A percentile compares a stretch with the other conserved stretches of the same genome.
These are phyloP conservation scores for Curvularia eragrostidis DNA, from an alignment of 2,329 filamentous ascomycete species.

Conservation along the genomic window DNA sequence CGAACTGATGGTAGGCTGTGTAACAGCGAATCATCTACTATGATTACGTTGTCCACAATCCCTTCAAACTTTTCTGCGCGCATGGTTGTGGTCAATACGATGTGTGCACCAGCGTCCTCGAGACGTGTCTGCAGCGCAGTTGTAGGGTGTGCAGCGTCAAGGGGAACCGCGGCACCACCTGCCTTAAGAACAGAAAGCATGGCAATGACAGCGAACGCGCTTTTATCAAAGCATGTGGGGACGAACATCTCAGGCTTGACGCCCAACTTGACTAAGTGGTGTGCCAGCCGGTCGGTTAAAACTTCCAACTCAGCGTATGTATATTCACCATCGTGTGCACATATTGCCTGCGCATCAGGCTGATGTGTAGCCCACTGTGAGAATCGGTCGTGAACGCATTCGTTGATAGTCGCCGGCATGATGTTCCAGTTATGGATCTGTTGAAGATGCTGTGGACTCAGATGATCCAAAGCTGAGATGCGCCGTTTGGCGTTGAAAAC, in stretches of 20 bases:
- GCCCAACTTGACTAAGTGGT: slow-evolving; percentile 40
- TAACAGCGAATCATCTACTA: slow-evolving; percentile 42
- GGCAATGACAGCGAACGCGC: slow-evolving; percentile 44
- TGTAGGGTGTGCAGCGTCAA: slow-evolving; percentile 48
- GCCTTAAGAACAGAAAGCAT: slow-evolving; percentile 50
- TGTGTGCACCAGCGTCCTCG: slow-evolving; percentile 48
- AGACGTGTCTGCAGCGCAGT: slow-evolving; percentile 49
- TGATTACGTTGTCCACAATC: slow-evolving; percentile 50
- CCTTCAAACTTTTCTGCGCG: slow-evolving; percentile 52
- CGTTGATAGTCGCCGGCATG: slow-evolving; percentile 40
- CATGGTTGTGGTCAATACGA: slow-evolving; percentile 50
- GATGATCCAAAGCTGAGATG: slow-evolving; percentile 45
- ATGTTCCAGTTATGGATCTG: slow-evolving; percentile 42
- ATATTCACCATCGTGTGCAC: slow-evolving; percentile 43
- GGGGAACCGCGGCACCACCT: slow-evolving; percentile 44
- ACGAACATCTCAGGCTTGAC: slow-evolving; percentile 44
- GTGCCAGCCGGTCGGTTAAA: slow-evolving; percentile 36
- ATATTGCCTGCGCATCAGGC: slow-evolving; percentile 41
- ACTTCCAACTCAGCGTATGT: slow-evolving; percentile 42
- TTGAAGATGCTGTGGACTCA: slow-evolving; percentile 49
- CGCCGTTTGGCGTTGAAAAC: slow-evolving; percentile 44
- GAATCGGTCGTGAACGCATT: slow-evolving; percentile 43
- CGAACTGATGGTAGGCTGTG: slow-evolving; percentile 37
- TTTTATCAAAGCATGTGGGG: slow-evolving; percentile 51
- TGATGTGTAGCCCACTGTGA: slow-evolving; percentile 30